Evolutionary conservation across 2,329 filamentous ascomycete genomes (phyloP), one percentile per base, ranked within the genome.

Genomic region (Phyllosticta paracitricarpa): DNA sequence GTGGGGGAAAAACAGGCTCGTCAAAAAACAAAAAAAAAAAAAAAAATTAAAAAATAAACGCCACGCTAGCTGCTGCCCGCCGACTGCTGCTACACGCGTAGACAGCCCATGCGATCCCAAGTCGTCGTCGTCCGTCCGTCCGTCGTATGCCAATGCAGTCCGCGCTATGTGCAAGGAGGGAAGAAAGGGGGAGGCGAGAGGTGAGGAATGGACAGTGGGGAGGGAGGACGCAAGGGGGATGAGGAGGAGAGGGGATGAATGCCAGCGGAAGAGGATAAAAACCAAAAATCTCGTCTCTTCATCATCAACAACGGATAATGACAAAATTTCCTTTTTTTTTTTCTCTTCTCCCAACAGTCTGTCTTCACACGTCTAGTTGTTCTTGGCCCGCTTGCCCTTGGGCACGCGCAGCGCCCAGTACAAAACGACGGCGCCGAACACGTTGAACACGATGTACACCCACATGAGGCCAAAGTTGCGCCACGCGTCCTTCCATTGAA

Each of bases 381-480:
- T 61, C 59, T 61, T 61, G n/a, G 73, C 73, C 63, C 66, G 71
- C 66, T 75, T 76, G 40, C 40, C 40, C 68, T 76, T 77, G 3
- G 81, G 81, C 58, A 83, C 79, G 9, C 81, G 72, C 6, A 72
- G 72, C 26, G 81, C 64, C 80, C 80, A 83, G 65, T 83, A 83
- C n/a, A 83, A 65, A 24, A 75, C 70, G 2, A 81, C 65, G 0
- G 81, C 79, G 0, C 69, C 78, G 5, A 68, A 66, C 7, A 78
- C 65, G 65, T 83, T 83, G 66, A 82, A 79, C 3, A 70, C 71
- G n/a, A 82, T 72, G 61, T 76, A 83, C 1, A 72, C 76, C 73
- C 77, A 81, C 60, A 84, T 70, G 55, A 84, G 72, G 2, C 82
- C 82, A 61, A 82, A 81, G 65, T 84, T 80, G 54, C 81, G 73